Percentiles rank a stretch among this genome's conserved stretches.
phyloP scores from a whole-genome alignment of 2,329 filamentous ascomycete species.

The Sclerotinia nivalis region DNA sequence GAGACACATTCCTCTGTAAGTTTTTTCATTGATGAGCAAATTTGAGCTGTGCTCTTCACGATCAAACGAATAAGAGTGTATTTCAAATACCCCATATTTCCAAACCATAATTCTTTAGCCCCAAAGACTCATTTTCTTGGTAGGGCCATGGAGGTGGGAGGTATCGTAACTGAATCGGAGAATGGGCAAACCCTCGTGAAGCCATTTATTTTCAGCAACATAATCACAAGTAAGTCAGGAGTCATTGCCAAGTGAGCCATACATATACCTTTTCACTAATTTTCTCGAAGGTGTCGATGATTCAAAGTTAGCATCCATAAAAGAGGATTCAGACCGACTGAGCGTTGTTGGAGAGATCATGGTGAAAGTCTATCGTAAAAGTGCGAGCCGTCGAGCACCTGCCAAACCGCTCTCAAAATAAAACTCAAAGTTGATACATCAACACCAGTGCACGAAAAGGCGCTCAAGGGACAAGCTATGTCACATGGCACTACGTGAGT shows the following conservation, averaged over 20 bases:
- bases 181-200: not conserved
- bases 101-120: not conserved
- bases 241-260: no score
- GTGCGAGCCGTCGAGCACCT: not conserved
- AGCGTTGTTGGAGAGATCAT: not conserved
- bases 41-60: not conserved
- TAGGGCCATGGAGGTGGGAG: not conserved
- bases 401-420: no score
- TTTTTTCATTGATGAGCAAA: accelerated
- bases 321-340: not conserved
- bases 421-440: not conserved
- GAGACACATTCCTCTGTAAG: not conserved
- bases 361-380: not conserved
- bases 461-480: not conserved
- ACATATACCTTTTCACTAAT: not conserved
- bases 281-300: not conserved
- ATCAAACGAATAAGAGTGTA: not conserved
- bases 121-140: not conserved
- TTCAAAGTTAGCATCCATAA: not conserved
- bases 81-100: not conserved
- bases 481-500: slow-evolving; percentile 7
- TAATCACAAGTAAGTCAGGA: not conserved
- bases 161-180: not conserved
- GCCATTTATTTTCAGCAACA: not conserved
- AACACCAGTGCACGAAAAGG: slow-evolving; percentile 4